Percentiles rank a stretch among this genome's conserved stretches.
phyloP scores from a whole-genome alignment of 2,329 filamentous ascomycete genomes.

The Ophiostoma fasciatum region DNA sequence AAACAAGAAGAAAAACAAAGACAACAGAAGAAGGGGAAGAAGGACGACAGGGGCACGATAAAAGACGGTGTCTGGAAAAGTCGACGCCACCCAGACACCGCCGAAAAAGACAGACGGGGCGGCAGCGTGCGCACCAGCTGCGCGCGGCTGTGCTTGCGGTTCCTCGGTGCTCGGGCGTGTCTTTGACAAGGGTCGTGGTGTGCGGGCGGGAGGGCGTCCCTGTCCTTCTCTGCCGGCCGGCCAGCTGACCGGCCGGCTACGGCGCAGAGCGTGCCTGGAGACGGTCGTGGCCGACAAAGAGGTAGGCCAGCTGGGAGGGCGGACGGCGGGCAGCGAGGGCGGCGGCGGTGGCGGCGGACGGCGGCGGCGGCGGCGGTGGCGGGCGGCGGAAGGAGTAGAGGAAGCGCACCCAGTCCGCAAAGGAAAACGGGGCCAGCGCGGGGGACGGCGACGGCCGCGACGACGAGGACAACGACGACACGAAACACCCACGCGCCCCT shows the following conservation, averaged over 20 bases:
- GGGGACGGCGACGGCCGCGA: too few species aligned
- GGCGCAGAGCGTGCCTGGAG: conserved; percentile 25
- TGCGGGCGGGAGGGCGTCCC: background rate
- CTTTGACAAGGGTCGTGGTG: background rate
- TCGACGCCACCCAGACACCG: background rate
- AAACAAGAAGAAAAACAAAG: too few species aligned
- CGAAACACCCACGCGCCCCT: conserved; percentile 28
- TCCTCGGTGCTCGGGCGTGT: too few species aligned
- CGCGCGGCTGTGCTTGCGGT: too few species aligned
- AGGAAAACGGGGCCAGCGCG: conserved; percentile 25
- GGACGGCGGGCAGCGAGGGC: conserved; percentile 20
- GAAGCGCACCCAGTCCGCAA: conserved; percentile 31
- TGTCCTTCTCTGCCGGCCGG: background rate
- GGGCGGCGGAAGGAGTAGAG: conserved; percentile 31
- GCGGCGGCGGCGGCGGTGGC: conserved; percentile 18
- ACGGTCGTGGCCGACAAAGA: conserved; percentile 31
- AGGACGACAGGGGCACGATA: too few species aligned
- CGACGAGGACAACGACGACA: too few species aligned
- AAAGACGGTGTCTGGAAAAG: too few species aligned
- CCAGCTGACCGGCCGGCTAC: conserved; percentile 12
- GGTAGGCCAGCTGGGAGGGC: conserved; percentile 33
- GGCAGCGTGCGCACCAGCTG: background rate
- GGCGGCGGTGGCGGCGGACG: conserved; percentile 15
- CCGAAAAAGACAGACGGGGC: background rate
- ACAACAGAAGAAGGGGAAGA: background rate